Evolutionary conservation across 495 filamentous ascomycete genomes (phyloP).

Genomic region (Friedmanniomyces simplex): DNA sequence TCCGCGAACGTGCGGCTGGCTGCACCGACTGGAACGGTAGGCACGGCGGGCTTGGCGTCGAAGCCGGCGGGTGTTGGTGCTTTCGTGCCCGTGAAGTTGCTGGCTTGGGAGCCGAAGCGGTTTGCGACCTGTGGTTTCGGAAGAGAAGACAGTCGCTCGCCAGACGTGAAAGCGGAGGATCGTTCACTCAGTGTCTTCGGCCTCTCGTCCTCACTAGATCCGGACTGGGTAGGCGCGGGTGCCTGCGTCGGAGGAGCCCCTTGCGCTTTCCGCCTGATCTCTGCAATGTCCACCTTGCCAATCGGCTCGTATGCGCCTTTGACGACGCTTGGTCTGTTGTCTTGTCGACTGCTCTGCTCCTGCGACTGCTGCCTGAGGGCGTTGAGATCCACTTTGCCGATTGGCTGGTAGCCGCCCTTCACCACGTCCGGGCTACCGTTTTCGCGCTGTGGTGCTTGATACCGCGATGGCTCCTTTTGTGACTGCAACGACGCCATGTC

Average conservation of each 20-base stretch:
- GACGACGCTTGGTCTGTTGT: conserved; percentile 70
- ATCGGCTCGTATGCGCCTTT: conserved; percentile 90
- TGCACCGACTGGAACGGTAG: conserved; percentile 52
- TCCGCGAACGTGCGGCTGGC: conserved; percentile 91
- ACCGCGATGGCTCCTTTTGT: conserved; percentile 51
- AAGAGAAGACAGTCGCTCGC: conserved; percentile 73
- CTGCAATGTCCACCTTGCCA: conserved; percentile 90
- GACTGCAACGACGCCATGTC: conserved; percentile 68
- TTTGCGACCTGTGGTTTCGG: conserved; percentile 93
- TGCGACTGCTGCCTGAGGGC: conserved; percentile 73
- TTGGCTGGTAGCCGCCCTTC: conserved; percentile 83
- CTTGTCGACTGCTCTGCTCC: conserved; percentile 48
- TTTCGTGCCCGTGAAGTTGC: conserved; percentile 73
- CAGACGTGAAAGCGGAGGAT: conserved; percentile 48
- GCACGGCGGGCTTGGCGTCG: conserved; percentile 39
- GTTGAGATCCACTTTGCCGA: conserved; percentile 93
- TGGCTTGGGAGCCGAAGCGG: conserved; percentile 60
- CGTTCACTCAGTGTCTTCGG: conserved; percentile 55
- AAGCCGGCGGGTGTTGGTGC: conserved; percentile 65
- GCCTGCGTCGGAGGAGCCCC: conserved; percentile 40
- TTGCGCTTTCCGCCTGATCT: conserved; percentile 73
- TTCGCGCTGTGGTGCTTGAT: conserved; percentile 32
- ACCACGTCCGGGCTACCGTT: conserved; percentile 54
- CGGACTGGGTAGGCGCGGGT: conserved; percentile 29
- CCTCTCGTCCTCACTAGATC: conserved; percentile 36